phyloP scores from a whole-genome alignment of 1,284 basidiomycete species.

The Rhodotorula sp. region DNA sequence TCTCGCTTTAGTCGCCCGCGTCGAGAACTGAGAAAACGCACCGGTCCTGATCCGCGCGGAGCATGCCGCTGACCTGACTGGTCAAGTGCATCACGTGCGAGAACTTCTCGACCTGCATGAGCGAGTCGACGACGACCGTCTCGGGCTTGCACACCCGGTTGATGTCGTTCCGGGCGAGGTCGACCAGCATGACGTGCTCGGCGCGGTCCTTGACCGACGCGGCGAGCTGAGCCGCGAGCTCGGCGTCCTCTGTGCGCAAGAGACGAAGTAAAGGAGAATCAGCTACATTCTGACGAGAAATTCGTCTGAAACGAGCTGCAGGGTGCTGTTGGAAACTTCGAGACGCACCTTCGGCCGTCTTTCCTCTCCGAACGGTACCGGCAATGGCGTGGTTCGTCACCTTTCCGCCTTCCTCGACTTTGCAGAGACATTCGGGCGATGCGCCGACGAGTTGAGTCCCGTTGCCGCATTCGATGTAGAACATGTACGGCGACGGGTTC shows the following conservation, averaged over 20 bases:
- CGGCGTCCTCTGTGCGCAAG: conserved; percentile 70
- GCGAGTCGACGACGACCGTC: conserved; percentile 92
- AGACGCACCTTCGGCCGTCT: conserved; percentile 71
- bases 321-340: neutral
- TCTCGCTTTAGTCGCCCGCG: too few species aligned
- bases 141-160: conserved; percentile 93
- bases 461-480: conserved; percentile 85
- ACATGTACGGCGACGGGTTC: conserved; percentile 99
- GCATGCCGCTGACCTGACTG: conserved; percentile 83
- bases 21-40: conserved; percentile 45
- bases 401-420: conserved; percentile 77
- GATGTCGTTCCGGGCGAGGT: conserved; percentile 98
- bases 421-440: conserved; percentile 95
- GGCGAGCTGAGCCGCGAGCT: conserved; percentile 69
- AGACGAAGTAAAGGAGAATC: neutral
- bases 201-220: conserved; percentile 91
- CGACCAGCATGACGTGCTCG: conserved; percentile 99
- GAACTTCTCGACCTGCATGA: conserved; percentile 94
- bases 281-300: neutral
- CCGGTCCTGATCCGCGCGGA: conserved; percentile 82
- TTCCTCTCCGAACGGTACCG: conserved; percentile 86
- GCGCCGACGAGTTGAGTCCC: conserved; percentile 93
- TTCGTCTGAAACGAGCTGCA: neutral
- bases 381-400: conserved; percentile 99
- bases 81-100: conserved; percentile 98